Evolutionary conservation across 2,329 filamentous ascomycete species (phyloP).

Genomic region (Apiospora sp.): DNA sequence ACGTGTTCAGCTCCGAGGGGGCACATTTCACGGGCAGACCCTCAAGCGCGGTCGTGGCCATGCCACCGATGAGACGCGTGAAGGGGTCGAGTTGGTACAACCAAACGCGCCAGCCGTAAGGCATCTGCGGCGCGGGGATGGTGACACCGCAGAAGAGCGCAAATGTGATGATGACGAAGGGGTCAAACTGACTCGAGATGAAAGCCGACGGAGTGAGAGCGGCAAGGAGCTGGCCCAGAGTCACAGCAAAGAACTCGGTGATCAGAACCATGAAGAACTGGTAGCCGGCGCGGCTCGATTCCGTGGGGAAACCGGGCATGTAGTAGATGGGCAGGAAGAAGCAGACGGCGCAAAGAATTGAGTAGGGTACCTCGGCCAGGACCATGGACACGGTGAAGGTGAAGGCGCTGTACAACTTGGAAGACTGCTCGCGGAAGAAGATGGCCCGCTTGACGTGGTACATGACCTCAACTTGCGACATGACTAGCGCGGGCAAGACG

Average conservation of each 20-base stretch:
- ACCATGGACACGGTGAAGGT: slow-evolving; percentile 82
- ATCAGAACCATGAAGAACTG: slow-evolving; percentile 87
- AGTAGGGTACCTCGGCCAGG: slow-evolving; percentile 86
- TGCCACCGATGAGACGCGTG: slow-evolving; percentile 81
- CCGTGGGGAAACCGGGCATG: slow-evolving; percentile 75
- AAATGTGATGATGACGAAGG: slow-evolving; percentile 84
- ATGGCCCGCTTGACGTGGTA: slow-evolving; percentile 82
- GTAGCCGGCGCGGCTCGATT: slow-evolving; percentile 75
- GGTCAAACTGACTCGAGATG: slow-evolving; percentile 81
- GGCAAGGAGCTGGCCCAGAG: slow-evolving; percentile 78
- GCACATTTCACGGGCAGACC: slow-evolving; percentile 68
- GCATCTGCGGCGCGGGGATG: slow-evolving; percentile 80
- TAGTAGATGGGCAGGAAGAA: slow-evolving; percentile 90
- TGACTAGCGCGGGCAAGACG: slow-evolving; percentile 82
- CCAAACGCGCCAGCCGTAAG: slow-evolving; percentile 80
- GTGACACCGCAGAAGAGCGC: slow-evolving; percentile 89
- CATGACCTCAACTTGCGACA: slow-evolving; percentile 84
- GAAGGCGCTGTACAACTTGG: slow-evolving; percentile 85
- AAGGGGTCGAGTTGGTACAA: slow-evolving; percentile 85
- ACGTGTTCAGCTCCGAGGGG: slow-evolving; percentile 68
- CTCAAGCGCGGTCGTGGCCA: slow-evolving; percentile 81
- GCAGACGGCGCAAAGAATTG: slow-evolving; percentile 76
- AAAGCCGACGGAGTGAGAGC: slow-evolving; percentile 81
- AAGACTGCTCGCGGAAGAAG: slow-evolving; percentile 85
- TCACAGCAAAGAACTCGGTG: slow-evolving; percentile 85